A percentile compares a stretch with the other conserved stretches of the same genome.
phyloP scores from a whole-genome alignment of 257 asterid genomes.

The Fraxinus cuspidata region DNA sequence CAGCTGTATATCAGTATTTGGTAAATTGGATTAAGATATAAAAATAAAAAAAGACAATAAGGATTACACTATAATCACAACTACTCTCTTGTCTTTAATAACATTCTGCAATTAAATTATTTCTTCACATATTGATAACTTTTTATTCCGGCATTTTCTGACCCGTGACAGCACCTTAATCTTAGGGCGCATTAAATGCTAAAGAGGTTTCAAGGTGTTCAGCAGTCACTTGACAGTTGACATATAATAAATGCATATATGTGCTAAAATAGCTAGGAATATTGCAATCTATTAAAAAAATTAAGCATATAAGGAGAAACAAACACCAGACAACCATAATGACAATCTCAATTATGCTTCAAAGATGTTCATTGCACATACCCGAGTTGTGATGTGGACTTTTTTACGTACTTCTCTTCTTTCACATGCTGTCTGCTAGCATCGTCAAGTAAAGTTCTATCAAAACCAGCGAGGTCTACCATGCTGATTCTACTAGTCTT shows the following conservation, averaged over 20 bases:
- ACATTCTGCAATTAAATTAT: neutral
- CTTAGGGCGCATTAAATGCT: neutral
- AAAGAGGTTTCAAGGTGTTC: neutral
- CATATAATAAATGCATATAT: neutral
- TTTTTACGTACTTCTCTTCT: slow-evolving; percentile 83
- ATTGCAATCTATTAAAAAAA: neutral
- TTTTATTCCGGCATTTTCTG: neutral
- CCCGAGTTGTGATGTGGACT: slow-evolving; percentile 92
- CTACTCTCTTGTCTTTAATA: neutral
- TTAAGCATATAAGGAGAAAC: neutral
- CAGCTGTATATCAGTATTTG: neutral
- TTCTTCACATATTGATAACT: neutral
- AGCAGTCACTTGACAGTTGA: neutral
- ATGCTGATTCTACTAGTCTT: slow-evolving; percentile 87
- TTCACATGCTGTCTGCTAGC: slow-evolving; percentile 66
- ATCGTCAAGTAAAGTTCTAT: slow-evolving; percentile 64
- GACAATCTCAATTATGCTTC: slow-evolving; percentile 13
- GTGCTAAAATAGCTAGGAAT: neutral
- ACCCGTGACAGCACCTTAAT: neutral
- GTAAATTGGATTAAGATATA: neutral
- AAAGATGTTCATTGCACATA: slow-evolving; percentile 37
- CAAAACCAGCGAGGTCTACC: slow-evolving; percentile 94
- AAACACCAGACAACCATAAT: neutral
- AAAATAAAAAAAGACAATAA: neutral
- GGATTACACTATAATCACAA: neutral